These are phyloP conservation scores for Chondrostereum purpureum DNA, from an alignment of 1,284 basidiomycete genomes.

Conservation along the genomic window DNA sequence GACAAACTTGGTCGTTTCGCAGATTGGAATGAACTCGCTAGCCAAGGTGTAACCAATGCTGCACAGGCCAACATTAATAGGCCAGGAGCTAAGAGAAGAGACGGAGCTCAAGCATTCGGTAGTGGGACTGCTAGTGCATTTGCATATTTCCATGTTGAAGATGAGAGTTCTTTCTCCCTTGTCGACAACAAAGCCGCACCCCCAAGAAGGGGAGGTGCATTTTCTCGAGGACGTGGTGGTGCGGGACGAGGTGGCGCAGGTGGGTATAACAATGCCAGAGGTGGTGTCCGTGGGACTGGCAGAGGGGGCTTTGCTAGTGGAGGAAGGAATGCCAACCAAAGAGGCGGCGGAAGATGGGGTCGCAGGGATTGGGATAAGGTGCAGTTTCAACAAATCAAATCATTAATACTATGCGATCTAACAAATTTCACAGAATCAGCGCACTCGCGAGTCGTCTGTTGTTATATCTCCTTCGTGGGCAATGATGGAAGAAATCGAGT, in stretches of 20 bases:
- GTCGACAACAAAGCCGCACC: slow-evolving; percentile 82
- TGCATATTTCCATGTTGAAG: slow-evolving; percentile 97
- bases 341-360: slow-evolving; percentile 67
- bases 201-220: slow-evolving; percentile 57
- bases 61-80: slow-evolving; percentile 42
- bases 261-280: slow-evolving; percentile 36
- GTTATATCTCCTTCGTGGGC: slow-evolving; percentile 89
- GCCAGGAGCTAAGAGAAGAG: slow-evolving; percentile 51
- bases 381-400: slow-evolving; percentile 18
- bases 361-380: slow-evolving; percentile 97
- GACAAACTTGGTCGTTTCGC: slow-evolving; percentile 98
- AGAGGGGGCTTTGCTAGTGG: slow-evolving; percentile 36
- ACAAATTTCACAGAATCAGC: slow-evolving; percentile 60
- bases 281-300: slow-evolving; percentile 32
- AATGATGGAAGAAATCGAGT: slow-evolving; percentile 96
- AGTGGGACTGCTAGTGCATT: slow-evolving; percentile 91
- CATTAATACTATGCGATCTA: no score
- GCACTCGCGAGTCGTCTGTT: slow-evolving; percentile 91
- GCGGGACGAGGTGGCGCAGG: slow-evolving; percentile 32
- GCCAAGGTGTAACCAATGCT: slow-evolving; percentile 42
- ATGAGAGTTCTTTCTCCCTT: slow-evolving; percentile 95
- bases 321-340: slow-evolving; percentile 36
- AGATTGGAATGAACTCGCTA: slow-evolving; percentile 87
- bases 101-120: slow-evolving; percentile 66
- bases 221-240: slow-evolving; percentile 51